phyloP scores from a whole-genome alignment of 148 eudicot species.

The Talinum fruticosum region DNA sequence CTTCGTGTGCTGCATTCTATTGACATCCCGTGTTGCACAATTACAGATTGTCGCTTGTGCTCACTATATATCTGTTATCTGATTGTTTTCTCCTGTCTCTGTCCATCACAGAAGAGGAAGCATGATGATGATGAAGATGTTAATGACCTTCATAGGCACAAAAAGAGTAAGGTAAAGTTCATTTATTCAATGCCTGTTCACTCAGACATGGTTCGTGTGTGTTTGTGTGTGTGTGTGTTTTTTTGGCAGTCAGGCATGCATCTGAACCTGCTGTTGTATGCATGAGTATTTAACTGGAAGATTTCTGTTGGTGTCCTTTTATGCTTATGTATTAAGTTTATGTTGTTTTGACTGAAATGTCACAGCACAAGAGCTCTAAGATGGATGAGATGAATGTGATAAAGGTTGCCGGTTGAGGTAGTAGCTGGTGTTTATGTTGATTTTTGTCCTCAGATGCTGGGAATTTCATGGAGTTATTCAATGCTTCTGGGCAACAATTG shows the following conservation, averaged over 20 bases:
- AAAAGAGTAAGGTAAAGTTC: conserved; percentile 85
- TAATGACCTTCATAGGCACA: conserved; percentile 69
- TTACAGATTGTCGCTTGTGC: neutral
- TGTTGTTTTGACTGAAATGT: conserved; percentile 26
- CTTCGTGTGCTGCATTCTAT: neutral
- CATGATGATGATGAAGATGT: conserved; percentile 82
- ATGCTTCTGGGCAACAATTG: conserved; percentile 26
- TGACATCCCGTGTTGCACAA: neutral
- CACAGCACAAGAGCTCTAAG: conserved; percentile 91
- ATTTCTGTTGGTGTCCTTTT: conserved; percentile 2
- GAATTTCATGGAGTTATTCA: conserved; percentile 20
- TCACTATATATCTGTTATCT: conserved; percentile 4
- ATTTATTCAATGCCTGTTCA: neutral
- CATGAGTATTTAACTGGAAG: neutral
- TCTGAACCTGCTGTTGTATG: conserved; percentile 6
- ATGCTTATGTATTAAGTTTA: conserved; percentile 7
- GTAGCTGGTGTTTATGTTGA: conserved; percentile 25
- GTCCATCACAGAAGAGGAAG: conserved; percentile 78
- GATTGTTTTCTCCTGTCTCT: conserved; percentile 6
- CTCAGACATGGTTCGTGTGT: neutral
- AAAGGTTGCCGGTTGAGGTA: conserved; percentile 57
- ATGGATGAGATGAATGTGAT: conserved; percentile 82
- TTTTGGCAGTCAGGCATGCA: neutral
- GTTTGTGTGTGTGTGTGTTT: no score
- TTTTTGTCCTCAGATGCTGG: conserved; percentile 22